Evolutionary conservation across 805 yeast species (phyloP), one percentile per base, ranked within the genome.

Genomic region (Cyberlindnera euphorbiiphila): DNA sequence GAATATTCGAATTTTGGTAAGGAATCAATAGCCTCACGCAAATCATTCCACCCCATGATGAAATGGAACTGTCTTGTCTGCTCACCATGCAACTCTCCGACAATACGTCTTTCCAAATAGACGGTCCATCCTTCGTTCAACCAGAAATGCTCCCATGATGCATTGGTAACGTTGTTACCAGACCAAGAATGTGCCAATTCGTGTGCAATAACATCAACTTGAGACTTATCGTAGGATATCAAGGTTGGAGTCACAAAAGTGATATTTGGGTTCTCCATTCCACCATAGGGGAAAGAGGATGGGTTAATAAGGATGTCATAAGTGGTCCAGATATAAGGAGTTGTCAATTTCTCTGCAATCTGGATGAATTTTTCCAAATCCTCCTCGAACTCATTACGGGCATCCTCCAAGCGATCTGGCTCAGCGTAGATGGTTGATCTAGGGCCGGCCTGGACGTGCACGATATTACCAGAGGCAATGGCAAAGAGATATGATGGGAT

Each of bases 81-180:
- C 12, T 69, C 73, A 13, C 85, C 95, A 32, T 50, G 47, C 19
- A 47, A 22, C 9, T 37, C 44, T 14, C 53, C 49, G 20, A 78
- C 66, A 42, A 88, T 87, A 52, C 95, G 69, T 58, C 96, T 74
- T 62, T 88, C 96, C 25, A 88, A 62, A 59, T 88, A 88, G 26
- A 88, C 96, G 6, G 96, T 87, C 96, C 96, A 88, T 25, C 96
- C 96, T 65, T 88, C 96, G 59, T 88, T 88, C 49, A 88, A 72
- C 93, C 95, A 88, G 60, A 88, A 87, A 64, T 87, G 95, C 56
- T 85, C 89, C 93, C 95, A 88, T 0, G 93, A 82, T 52, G 82
- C 77, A 60, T 86, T 88, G 20, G 96, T 88, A 28, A 88, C 95
- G 47, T 87, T 71, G 56, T 88, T 88, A 29, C 96, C 96, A 2